Evolutionary conservation across 495 filamentous ascomycete genomes (phyloP).

Genomic region (Xylaria cubensis): DNA sequence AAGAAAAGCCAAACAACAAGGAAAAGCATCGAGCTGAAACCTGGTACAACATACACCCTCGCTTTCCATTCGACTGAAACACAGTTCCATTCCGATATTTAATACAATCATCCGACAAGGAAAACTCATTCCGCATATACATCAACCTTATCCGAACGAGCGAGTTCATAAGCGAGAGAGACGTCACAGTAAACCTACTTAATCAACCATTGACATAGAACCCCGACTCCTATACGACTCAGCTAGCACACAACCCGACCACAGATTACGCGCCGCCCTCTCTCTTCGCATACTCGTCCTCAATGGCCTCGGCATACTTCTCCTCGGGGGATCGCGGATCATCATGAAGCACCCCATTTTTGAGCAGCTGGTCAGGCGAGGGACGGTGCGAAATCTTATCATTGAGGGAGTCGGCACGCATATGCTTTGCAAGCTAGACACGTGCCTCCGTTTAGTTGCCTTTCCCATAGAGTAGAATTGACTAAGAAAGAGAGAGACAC

Average conservation of each 20-base stretch:
- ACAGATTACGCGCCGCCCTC: constrained; percentile 53
- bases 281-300: constrained; percentile 58
- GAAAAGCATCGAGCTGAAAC: neutral
- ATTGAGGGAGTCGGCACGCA: constrained; percentile 83
- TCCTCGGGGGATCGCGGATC: constrained; percentile 61
- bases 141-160: neutral
- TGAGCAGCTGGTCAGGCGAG: constrained; percentile 73
- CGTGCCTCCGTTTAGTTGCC: neutral
- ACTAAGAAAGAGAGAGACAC: neutral
- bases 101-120: constrained; percentile 1
- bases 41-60: neutral
- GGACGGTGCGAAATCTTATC: constrained; percentile 81
- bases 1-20: neutral
- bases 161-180: neutral
- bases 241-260: neutral
- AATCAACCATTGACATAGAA: neutral
- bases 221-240: neutral
- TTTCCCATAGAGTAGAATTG: neutral
- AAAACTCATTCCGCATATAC: neutral
- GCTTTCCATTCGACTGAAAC: neutral
- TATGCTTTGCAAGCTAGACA: constrained; percentile 73
- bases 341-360: constrained; percentile 76
- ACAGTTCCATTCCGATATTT: constrained; percentile 1
- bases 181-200: neutral
- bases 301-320: constrained; percentile 56